Percentiles rank a stretch among this genome's conserved stretches.
These are phyloP conservation scores for Heracleum sosnowskyi DNA, from an alignment of 129 eudicot species.

Conservation along the genomic window DNA sequence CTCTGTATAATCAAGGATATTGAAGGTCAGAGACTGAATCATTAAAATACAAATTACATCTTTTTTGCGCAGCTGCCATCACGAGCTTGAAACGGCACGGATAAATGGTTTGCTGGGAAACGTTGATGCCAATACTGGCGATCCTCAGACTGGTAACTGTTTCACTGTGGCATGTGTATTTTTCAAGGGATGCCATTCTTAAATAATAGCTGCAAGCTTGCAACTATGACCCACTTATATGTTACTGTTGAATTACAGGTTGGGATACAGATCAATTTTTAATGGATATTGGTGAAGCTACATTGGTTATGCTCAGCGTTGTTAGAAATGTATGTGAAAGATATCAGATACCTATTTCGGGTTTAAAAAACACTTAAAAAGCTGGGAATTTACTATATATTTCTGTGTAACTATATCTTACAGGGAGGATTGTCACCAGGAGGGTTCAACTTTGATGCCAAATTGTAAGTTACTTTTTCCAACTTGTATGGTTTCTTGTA, in stretches of 20 bases:
- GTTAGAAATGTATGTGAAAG: constrained; percentile 57
- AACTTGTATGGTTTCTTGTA: not conserved
- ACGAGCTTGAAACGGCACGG: constrained; percentile 96
- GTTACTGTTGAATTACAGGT: constrained; percentile 30
- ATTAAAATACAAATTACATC: not conserved
- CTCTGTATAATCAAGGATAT: not conserved
- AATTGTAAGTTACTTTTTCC: constrained; percentile 55
- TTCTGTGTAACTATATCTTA: constrained; percentile 5
- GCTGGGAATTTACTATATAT: not conserved
- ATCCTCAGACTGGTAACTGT: constrained; percentile 75
- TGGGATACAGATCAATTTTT: constrained; percentile 99
- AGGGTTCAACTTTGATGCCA: constrained; percentile 97
- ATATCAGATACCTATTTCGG: not conserved
- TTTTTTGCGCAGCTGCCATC: constrained; percentile 66
- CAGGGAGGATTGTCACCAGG: constrained; percentile 99
- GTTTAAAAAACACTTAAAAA: constrained; percentile 2
- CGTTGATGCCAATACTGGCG: constrained; percentile 91
- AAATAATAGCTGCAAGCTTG: not conserved
- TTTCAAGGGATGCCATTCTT: constrained; percentile 3
- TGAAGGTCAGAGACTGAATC: not conserved
- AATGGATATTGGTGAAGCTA: constrained; percentile 85
- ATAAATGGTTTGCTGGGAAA: constrained; percentile 89
- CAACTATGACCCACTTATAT: not conserved
- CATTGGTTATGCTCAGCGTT: constrained; percentile 81
- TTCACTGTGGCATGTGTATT: constrained; percentile 3